phyloP scores from a whole-genome alignment of 352 stramenopile species.

The Aphanomyces stellatus region DNA sequence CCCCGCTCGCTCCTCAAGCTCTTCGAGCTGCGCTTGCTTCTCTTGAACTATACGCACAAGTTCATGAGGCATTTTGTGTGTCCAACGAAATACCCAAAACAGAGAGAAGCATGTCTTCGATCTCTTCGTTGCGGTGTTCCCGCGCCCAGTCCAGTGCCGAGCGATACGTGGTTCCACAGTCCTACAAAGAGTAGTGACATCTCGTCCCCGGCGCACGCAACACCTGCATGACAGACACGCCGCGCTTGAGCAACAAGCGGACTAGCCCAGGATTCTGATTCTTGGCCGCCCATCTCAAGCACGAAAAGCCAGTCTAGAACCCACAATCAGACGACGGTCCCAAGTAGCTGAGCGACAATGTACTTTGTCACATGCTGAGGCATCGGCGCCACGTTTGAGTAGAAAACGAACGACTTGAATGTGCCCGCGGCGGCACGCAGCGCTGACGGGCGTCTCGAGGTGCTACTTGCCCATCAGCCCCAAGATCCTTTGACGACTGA shows the following conservation, averaged over 20 bases:
- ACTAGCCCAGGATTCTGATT: slow-evolving; percentile 1
- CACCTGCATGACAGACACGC: slow-evolving; percentile 10
- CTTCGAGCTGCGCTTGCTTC: background rate
- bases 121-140: slow-evolving; percentile 3
- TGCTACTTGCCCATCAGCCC: background rate
- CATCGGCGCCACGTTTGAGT: background rate
- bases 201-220: background rate
- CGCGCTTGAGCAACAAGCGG: background rate
- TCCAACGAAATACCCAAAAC: background rate
- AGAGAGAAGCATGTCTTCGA: background rate
- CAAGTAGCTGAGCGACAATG: background rate
- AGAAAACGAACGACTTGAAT: slow-evolving; percentile 3
- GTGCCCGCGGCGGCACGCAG: slow-evolving; percentile 3
- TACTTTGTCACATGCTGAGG: slow-evolving; percentile 13
- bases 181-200: background rate
- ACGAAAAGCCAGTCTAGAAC: slow-evolving; percentile 11
- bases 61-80: background rate
- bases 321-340: background rate
- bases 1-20: background rate
- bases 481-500: background rate
- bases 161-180: background rate
- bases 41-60: slow-evolving; percentile 9
- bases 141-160: slow-evolving; percentile 18
- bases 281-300: slow-evolving; percentile 12
- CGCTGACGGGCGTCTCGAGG: slow-evolving; percentile 13